Conservation (phyloP, 768 basidiomycete genomes). For the Auriscalpium orientale region DNA sequence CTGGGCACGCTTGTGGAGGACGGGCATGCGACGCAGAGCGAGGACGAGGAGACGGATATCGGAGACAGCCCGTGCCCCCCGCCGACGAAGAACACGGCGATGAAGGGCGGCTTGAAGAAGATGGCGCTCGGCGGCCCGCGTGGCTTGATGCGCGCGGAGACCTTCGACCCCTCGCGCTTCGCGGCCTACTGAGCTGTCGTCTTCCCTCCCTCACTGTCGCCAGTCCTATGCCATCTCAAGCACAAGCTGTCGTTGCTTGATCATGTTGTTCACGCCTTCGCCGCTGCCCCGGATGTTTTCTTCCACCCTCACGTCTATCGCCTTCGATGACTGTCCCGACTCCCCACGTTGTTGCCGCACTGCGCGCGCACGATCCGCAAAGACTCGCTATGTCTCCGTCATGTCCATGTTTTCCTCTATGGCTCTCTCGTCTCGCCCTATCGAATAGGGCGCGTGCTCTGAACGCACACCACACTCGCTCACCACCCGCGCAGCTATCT, state of each 20-base stretch:
- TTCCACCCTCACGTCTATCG: neutral
- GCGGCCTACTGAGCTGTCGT: conserved; percentile 3
- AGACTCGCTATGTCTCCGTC: neutral
- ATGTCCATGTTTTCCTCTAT: neutral
- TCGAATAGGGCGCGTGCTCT: neutral
- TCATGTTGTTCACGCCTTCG: neutral
- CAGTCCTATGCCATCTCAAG: neutral
- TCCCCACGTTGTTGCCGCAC: neutral
- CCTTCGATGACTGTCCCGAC: neutral
- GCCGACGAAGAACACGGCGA: conserved; percentile 47
- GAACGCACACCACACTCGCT: too few relatives aligned
- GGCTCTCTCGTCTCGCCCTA: neutral
- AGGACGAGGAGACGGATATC: conserved; percentile 71
- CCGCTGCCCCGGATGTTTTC: neutral
- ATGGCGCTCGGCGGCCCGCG: conserved; percentile 24
- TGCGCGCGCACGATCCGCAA: neutral
- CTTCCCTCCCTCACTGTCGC: neutral
- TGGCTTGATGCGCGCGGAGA: conserved; percentile 53
- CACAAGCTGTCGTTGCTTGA: neutral
- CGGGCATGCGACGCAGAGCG: conserved; percentile 50
- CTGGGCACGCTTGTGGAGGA: conserved; percentile 65
- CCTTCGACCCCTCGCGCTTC: conserved; percentile 59
- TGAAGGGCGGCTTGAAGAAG: conserved; percentile 47
- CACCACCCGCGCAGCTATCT: too few relatives aligned
- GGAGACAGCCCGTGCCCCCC: conserved; percentile 88